phyloP scores from a whole-genome alignment of 169 alveolate species.

The Plasmodium vinckei region DNA sequence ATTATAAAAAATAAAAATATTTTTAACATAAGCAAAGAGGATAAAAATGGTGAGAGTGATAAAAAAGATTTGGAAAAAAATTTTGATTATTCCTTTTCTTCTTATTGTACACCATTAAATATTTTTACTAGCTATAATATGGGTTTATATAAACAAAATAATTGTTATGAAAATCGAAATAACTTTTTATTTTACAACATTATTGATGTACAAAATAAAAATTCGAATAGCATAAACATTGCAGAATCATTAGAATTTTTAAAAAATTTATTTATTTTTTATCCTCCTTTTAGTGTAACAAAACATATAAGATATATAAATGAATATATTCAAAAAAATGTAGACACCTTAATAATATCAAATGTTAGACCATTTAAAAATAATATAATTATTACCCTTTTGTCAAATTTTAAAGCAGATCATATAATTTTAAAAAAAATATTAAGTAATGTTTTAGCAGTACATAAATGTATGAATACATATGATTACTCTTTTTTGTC shows the following conservation, averaged over 20 bases:
- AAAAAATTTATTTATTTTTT: slow-evolving; percentile 65
- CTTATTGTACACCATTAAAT: slow-evolving; percentile 72
- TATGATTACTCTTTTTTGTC: slow-evolving; percentile 39
- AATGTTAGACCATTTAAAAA: slow-evolving; percentile 70
- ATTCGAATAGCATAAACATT: slow-evolving; percentile 55
- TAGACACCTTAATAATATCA: slow-evolving; percentile 36
- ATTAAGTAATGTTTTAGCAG: slow-evolving; percentile 28
- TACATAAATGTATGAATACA: slow-evolving; percentile 44
- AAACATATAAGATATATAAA: slow-evolving; percentile 76
- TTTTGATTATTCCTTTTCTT: slow-evolving; percentile 26
- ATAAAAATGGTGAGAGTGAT: not conserved
- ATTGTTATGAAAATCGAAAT: slow-evolving; percentile 56
- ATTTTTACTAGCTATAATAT: slow-evolving; percentile 73
- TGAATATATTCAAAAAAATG: slow-evolving; percentile 38
- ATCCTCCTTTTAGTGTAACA: slow-evolving; percentile 59
- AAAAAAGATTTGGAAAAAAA: not conserved
- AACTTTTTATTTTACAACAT: slow-evolving; percentile 65
- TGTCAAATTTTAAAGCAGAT: slow-evolving; percentile 76
- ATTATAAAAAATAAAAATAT: slow-evolving; percentile 51
- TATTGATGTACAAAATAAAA: slow-evolving; percentile 46
- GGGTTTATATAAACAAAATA: slow-evolving; percentile 71
- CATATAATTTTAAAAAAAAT: slow-evolving; percentile 51
- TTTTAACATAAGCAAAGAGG: not conserved
- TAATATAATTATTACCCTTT: slow-evolving; percentile 51
- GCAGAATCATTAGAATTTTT: slow-evolving; percentile 69